These are phyloP conservation scores for Xerocomellus chrysenteron DNA, from an alignment of 768 basidiomycete genomes.

Conservation along the genomic window DNA sequence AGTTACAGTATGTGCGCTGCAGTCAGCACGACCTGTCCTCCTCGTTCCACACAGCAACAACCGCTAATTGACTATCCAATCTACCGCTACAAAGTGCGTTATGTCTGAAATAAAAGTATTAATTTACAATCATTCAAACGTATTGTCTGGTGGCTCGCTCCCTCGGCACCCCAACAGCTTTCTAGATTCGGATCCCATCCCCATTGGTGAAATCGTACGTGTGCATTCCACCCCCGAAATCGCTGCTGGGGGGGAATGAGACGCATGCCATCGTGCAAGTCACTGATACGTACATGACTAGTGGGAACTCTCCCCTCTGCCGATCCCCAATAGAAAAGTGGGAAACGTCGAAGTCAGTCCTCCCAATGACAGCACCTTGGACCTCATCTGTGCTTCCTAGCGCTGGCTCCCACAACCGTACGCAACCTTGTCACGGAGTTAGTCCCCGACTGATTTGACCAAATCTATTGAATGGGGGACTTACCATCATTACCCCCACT, in stretches of 20 bases:
- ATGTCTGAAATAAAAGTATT: constrained; percentile 1
- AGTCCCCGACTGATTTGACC: not conserved
- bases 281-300: constrained; percentile 56
- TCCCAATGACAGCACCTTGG: constrained; percentile 52
- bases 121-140: constrained; percentile 11
- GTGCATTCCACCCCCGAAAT: constrained; percentile 48
- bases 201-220: constrained; percentile 39
- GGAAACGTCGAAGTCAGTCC: constrained; percentile 55
- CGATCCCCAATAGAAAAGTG: constrained; percentile 60
- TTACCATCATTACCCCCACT: constrained; percentile 67
- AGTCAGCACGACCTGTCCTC: not conserved
- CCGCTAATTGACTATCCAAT: not conserved
- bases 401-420: constrained; percentile 64
- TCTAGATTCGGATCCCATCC: constrained; percentile 21
- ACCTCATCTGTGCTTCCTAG: constrained; percentile 34
- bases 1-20: not conserved
- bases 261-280: constrained; percentile 18
- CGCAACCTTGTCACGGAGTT: constrained; percentile 49
- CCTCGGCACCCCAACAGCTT: not conserved
- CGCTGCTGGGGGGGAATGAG: constrained; percentile 39
- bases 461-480: constrained; percentile 11
- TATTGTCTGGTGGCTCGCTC: not conserved
- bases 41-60: not conserved
- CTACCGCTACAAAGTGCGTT: not conserved
- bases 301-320: constrained; percentile 48